Conservation (phyloP, 345 rosid species). For the Pugionium dolabratum region DNA sequence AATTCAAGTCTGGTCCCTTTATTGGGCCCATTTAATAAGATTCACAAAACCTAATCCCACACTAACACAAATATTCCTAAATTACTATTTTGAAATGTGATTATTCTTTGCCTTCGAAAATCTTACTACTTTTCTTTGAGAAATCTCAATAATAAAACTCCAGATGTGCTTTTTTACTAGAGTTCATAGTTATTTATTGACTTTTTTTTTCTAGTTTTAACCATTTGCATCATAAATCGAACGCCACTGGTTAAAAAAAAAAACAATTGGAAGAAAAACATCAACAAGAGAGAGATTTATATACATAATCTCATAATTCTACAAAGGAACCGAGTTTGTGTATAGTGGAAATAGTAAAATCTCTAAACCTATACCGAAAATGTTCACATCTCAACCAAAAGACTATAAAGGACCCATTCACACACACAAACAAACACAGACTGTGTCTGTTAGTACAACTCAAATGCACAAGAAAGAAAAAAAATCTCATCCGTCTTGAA, state of each 20-base stretch:
- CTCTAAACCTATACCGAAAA: conserved; percentile 33
- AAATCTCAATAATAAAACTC: too few relatives aligned
- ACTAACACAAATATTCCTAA: too few relatives aligned
- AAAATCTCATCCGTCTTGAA: conserved; percentile 4
- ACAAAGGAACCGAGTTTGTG: conserved; percentile 24
- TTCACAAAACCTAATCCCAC: neutral
- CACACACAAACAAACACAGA: conserved; percentile 12
- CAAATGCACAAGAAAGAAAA: conserved; percentile 21
- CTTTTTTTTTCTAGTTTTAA: too few relatives aligned
- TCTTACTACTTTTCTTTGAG: too few relatives aligned
- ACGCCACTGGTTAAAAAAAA: too few relatives aligned
- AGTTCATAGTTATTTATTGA: too few relatives aligned
- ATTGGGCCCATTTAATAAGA: neutral
- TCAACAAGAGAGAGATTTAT: neutral
- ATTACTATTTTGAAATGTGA: too few relatives aligned
- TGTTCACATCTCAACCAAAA: conserved; percentile 40
- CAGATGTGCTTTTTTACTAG: too few relatives aligned
- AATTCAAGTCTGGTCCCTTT: neutral
- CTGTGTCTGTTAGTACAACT: conserved; percentile 14
- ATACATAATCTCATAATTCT: conserved; percentile 22
- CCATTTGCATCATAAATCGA: too few relatives aligned
- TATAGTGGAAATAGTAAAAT: neutral
- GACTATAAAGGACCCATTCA: conserved; percentile 29
- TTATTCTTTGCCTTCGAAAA: too few relatives aligned
- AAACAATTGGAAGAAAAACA: too few relatives aligned